These are phyloP conservation scores for Candida coquimbonensis DNA, from an alignment of 805 yeast genomes.

Conservation along the genomic window DNA sequence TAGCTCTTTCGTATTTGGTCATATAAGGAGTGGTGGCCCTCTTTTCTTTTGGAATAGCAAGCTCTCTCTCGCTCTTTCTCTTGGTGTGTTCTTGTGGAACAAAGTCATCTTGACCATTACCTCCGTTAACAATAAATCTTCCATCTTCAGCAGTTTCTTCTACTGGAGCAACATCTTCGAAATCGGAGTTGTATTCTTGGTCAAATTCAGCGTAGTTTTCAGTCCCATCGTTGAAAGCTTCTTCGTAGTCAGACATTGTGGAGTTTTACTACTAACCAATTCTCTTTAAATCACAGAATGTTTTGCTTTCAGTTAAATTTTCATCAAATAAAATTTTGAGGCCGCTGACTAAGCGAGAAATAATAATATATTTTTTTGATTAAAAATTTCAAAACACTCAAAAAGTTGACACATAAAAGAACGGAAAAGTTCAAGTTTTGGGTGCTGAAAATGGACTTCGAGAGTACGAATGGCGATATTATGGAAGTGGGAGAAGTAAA, in stretches of 20 bases:
- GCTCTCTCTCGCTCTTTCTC: conserved; percentile 63
- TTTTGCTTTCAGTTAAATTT: too few relatives aligned
- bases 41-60: conserved; percentile 82
- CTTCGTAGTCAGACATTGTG: conserved; percentile 49
- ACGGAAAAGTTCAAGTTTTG: too few relatives aligned
- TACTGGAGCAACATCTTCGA: conserved; percentile 37
- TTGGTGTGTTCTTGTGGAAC: conserved; percentile 30
- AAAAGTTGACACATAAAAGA: neutral
- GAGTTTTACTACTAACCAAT: too few relatives aligned
- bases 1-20: conserved; percentile 98
- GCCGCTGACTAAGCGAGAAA: neutral
- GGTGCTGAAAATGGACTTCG: neutral
- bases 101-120: conserved; percentile 52
- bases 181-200: conserved; percentile 76
- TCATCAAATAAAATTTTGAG: neutral
- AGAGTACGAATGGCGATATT: too few relatives aligned
- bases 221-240: conserved; percentile 58
- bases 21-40: conserved; percentile 96
- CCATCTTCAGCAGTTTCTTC: conserved; percentile 53
- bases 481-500: too few relatives aligned
- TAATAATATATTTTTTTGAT: too few relatives aligned
- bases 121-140: conserved; percentile 64
- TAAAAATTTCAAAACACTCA: neutral
- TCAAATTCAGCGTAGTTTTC: conserved; percentile 78
- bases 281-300: too few relatives aligned